Evolutionary conservation across 106 monocot genomes (phyloP).

Genomic region (Apostasia shenzhenica): DNA sequence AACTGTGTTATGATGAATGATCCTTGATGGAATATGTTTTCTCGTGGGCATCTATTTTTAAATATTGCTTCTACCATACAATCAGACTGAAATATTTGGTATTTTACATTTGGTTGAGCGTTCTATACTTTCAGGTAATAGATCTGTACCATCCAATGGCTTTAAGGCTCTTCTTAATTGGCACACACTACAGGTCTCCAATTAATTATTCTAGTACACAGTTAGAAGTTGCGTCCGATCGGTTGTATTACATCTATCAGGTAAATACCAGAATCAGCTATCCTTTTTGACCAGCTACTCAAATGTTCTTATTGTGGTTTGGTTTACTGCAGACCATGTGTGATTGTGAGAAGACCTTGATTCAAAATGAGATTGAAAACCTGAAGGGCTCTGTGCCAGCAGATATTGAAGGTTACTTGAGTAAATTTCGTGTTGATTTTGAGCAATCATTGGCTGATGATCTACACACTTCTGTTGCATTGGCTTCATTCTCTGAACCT

Average conservation of each 20-base stretch:
- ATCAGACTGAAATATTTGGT: no score
- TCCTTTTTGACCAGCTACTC: no score
- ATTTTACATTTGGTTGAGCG: not conserved
- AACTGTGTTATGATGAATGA: no score
- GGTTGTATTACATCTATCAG: conserved; percentile 92
- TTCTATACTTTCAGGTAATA: conserved; percentile 52
- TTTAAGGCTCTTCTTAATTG: conserved; percentile 89
- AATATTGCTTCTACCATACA: no score
- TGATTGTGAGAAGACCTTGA: conserved; percentile 69
- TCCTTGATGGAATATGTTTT: no score
- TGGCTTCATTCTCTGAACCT: conserved; percentile 84
- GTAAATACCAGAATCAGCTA: conserved; percentile 16
- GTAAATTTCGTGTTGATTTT: conserved; percentile 50
- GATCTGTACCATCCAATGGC: conserved; percentile 84
- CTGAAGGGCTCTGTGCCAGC: conserved; percentile 29
- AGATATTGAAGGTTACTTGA: conserved; percentile 36
- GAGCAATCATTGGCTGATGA: conserved; percentile 73
- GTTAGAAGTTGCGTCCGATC: conserved; percentile 79
- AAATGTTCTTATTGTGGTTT: not conserved
- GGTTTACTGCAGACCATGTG: conserved; percentile 48
- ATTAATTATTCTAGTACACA: conserved; percentile 74
- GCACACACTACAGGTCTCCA: conserved; percentile 83
- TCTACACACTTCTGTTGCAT: conserved; percentile 77
- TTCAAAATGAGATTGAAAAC: conserved; percentile 17
- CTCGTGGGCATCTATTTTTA: no score